These are phyloP conservation scores for Ceratobasidium sp. DNA, from an alignment of 1,284 basidiomycete species.

Conservation along the genomic window DNA sequence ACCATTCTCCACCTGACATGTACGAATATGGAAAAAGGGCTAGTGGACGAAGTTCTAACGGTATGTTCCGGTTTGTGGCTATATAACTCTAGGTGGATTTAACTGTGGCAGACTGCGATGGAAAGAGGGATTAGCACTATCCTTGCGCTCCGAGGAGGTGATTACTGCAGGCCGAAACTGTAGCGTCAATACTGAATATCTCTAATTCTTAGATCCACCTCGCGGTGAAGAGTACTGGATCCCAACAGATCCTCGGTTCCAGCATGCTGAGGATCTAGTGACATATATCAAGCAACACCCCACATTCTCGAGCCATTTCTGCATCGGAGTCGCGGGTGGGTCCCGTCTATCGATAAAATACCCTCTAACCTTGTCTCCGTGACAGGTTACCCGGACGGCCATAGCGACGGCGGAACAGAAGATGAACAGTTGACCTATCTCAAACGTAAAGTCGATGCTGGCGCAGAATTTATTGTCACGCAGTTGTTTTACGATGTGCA, in stretches of 20 bases:
- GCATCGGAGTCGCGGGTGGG: conserved; percentile 88
- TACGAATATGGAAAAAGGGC: conserved; percentile 93
- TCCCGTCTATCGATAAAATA: no score
- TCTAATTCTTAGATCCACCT: conserved; percentile 79
- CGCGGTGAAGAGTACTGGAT: conserved; percentile 94
- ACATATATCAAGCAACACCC: conserved; percentile 83
- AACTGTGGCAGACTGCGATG: conserved; percentile 72
- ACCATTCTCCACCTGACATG: conserved; percentile 96
- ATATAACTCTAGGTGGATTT: not conserved
- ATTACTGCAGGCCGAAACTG: conserved; percentile 43
- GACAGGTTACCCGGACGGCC: conserved; percentile 91
- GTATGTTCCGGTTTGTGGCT: conserved; percentile 58
- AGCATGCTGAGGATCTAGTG: conserved; percentile 90
- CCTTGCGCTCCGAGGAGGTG: conserved; percentile 89
- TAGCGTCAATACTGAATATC: not conserved
- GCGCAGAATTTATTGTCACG: conserved; percentile 95
- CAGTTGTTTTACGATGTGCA: conserved; percentile 98
- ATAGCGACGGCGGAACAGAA: conserved; percentile 73
- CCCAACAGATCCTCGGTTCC: conserved; percentile 85
- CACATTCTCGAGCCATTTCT: conserved; percentile 88
- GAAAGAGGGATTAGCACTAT: conserved; percentile 88
- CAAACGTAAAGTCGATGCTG: conserved; percentile 92
- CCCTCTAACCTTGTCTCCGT: conserved; percentile 36
- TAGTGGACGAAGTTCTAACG: conserved; percentile 84
- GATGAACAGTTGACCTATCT: conserved; percentile 81